Base-by-base conservation (phyloP, 305 asterid genomes). In the Plantago rigida region DNA sequence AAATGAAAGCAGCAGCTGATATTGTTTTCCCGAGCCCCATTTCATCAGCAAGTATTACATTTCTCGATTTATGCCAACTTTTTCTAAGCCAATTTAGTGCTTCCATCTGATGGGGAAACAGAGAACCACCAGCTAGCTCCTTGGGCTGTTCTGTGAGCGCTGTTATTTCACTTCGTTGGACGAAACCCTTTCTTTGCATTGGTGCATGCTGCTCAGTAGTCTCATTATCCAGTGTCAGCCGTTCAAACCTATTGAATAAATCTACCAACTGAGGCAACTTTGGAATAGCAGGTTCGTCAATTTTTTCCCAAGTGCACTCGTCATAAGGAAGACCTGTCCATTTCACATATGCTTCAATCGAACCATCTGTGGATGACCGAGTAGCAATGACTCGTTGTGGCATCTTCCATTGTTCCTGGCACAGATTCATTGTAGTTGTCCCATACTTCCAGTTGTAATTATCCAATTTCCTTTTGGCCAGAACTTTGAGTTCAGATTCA, bases 1-100 rank as follows among this genome's bases (percentile, higher is more conserved):
- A 89, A 70, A 93, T 47, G 74, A 93, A 93, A 68, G 99, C 97
- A 85, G 85, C 76, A 53, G 99, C 99, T 17, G 99, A 93, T 49
- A 93, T 82, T 1, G 99, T 93, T 75, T 93, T 93, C 52, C 99
- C 99, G 59, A 93, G 93, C 66, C 99, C 99, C 99, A 93, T 93
- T 78, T 93, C 99, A 71, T 93, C 99, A 63, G 99, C 99, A 70
- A 93, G 95, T 71, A 93, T 93, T 66, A 93, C 99, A 59, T 89
- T 89, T 80, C 89, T 85, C 56, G 95, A 83, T 74, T 73, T 89
- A 64, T 78, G 79, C 97, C 99, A 93, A 72, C 97, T 83, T 69
- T 80, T 89, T 31, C 99, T 95, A 78, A 93, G 79, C 99, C 99
- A 93, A 78, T 93, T 93, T 71, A 93, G 71, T 13, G 99, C 99